phyloP scores from a whole-genome alignment of 768 basidiomycete species.

The Lentinula sp. region DNA sequence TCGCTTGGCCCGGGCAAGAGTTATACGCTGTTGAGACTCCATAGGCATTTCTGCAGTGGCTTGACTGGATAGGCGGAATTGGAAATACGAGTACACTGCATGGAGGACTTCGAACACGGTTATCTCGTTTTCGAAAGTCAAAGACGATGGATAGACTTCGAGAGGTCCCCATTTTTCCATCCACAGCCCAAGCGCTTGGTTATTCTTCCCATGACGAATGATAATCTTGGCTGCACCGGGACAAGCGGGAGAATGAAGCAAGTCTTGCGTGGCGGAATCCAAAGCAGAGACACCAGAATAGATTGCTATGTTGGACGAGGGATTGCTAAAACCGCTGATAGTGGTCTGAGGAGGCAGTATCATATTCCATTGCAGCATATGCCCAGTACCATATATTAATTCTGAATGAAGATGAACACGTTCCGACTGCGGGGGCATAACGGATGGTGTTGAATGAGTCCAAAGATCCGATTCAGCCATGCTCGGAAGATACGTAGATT shows the following conservation, averaged over 20 bases:
- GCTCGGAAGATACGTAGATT: background rate
- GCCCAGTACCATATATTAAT: background rate
- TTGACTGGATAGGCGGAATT: background rate
- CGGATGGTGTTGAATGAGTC: background rate
- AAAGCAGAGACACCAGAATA: background rate
- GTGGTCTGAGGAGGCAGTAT: background rate
- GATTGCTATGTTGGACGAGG: background rate
- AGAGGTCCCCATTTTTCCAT: background rate
- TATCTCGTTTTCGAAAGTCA: background rate
- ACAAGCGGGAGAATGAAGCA: background rate
- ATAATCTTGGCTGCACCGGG: background rate
- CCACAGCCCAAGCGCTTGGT: background rate
- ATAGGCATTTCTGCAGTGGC: background rate
- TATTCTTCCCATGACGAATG: background rate
- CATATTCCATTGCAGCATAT: background rate
- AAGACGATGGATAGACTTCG: background rate
- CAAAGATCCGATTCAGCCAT: background rate
- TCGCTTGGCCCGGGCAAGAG: background rate
- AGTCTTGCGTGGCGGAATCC: background rate
- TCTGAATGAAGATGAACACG: background rate
- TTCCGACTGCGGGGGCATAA: background rate
- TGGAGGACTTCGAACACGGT: background rate
- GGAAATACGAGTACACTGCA: background rate
- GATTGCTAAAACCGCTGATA: background rate
- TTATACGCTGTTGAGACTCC: background rate